A percentile compares a stretch with the other conserved stretches of the same genome.
Evolutionary conservation across 2,329 filamentous ascomycete genomes (phyloP).

Genomic region (Cytospora piceae): DNA sequence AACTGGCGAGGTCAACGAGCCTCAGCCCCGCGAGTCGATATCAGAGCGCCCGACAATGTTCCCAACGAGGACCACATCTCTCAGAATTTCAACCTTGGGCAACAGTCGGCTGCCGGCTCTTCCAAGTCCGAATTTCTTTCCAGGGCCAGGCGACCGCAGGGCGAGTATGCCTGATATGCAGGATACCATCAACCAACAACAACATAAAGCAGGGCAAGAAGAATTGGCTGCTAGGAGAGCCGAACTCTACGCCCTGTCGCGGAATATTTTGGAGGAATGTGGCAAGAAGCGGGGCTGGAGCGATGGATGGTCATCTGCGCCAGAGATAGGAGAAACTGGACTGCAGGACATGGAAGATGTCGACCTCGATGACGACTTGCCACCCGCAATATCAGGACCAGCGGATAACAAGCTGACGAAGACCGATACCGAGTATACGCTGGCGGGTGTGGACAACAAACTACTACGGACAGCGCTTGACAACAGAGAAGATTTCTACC

Average conservation of each 20-base stretch:
- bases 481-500: constrained; percentile 66
- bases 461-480: constrained; percentile 65
- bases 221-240: constrained; percentile 82
- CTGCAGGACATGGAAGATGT: constrained; percentile 60
- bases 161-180: constrained; percentile 42
- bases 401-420: constrained; percentile 33
- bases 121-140: constrained; percentile 57
- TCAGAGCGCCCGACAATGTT: constrained; percentile 73
- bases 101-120: constrained; percentile 41
- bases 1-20: constrained; percentile 55
- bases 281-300: constrained; percentile 75
- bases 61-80: constrained; percentile 66
- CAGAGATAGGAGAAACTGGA: constrained; percentile 50
- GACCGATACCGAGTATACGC: constrained; percentile 33
- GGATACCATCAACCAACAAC: constrained; percentile 41
- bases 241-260: constrained; percentile 78
- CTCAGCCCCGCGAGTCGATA: constrained; percentile 57
- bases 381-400: constrained; percentile 33
- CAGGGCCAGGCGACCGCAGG: constrained; percentile 47
- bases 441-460: constrained; percentile 57
- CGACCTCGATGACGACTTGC: constrained; percentile 51
- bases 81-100: constrained; percentile 48
- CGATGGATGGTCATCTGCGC: constrained; percentile 71
- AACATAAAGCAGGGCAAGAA: constrained; percentile 68
- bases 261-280: constrained; percentile 76